A percentile compares a stretch with the other conserved stretches of the same genome.
Conservation (phyloP, 139 green algal species). For the Picochlorum sp. region DNA sequence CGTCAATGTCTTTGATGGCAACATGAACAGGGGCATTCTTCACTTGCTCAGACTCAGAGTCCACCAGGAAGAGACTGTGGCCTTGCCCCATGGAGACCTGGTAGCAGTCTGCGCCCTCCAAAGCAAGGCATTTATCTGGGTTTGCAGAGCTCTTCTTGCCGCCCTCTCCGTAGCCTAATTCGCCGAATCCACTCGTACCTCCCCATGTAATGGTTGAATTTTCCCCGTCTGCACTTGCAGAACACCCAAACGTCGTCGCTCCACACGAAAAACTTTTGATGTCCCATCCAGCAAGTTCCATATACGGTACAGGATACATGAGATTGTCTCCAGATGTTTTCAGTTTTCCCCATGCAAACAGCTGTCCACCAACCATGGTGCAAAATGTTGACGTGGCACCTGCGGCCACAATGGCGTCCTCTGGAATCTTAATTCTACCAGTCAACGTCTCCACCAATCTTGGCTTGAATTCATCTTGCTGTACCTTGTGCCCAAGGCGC, state of each 20-base stretch:
- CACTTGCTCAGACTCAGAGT: constrained; percentile 26
- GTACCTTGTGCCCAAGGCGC: constrained; percentile 77
- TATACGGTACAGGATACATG: constrained; percentile 76
- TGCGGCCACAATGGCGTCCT: constrained; percentile 28
- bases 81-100: constrained; percentile 67
- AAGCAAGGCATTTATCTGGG: constrained; percentile 67
- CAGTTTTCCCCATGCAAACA: constrained; percentile 89
- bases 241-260: constrained; percentile 60
- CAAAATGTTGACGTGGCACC: constrained; percentile 57
- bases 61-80: constrained; percentile 73
- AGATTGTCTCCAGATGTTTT: constrained; percentile 76
- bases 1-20: constrained; percentile 8
- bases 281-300: constrained; percentile 80
- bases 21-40: constrained; percentile 30
- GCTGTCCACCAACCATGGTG: constrained; percentile 57
- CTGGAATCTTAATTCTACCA: constrained; percentile 34
- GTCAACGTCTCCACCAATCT: constrained; percentile 60
- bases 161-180: constrained; percentile 79
- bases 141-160: constrained; percentile 86
- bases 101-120: constrained; percentile 45
- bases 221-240: constrained; percentile 47
- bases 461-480: constrained; percentile 75
- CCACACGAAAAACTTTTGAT: constrained; percentile 70
- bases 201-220: constrained; percentile 73
- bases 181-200: constrained; percentile 59